Conservation (phyloP, 2,329 filamentous ascomycete species). For the Penicillium sp. region DNA sequence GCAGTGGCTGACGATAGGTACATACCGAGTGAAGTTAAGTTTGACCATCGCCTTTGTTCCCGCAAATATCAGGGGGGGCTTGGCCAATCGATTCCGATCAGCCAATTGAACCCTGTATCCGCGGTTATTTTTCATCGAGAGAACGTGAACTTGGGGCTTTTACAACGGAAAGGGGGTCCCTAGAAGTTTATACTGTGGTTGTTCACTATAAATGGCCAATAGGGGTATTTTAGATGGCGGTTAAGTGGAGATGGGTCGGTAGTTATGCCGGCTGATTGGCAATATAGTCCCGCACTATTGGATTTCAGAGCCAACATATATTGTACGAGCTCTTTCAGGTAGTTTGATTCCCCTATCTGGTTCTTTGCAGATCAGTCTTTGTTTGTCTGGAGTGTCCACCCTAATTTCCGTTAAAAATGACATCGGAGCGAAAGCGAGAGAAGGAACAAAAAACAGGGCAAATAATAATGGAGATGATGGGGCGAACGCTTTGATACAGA, state of each 20-base stretch:
- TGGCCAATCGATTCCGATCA: neutral
- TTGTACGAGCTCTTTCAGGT: neutral
- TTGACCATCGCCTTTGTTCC: neutral
- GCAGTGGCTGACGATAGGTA: neutral
- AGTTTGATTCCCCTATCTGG: neutral
- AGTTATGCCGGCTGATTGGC: neutral
- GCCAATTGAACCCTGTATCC: neutral
- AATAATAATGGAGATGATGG: neutral
- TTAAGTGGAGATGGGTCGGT: neutral
- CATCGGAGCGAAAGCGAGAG: neutral
- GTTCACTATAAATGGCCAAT: neutral
- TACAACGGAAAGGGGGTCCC: neutral
- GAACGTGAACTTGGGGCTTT: neutral
- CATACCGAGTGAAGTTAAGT: neutral
- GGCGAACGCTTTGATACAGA: neutral
- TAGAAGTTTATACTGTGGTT: neutral
- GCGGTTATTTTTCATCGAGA: neutral
- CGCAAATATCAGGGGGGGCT: neutral
- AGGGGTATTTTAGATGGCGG: neutral
- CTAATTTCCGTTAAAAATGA: slow-evolving; percentile 3
- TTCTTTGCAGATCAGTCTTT: slow-evolving; percentile 1
- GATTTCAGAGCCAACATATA: neutral
- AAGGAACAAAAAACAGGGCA: neutral
- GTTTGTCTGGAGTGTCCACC: neutral
- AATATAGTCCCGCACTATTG: slow-evolving; percentile 1